A percentile compares a stretch with the other conserved stretches of the same genome.
phyloP scores from a whole-genome alignment of 2,329 filamentous ascomycete species.

The Exophiala alcalophila region DNA sequence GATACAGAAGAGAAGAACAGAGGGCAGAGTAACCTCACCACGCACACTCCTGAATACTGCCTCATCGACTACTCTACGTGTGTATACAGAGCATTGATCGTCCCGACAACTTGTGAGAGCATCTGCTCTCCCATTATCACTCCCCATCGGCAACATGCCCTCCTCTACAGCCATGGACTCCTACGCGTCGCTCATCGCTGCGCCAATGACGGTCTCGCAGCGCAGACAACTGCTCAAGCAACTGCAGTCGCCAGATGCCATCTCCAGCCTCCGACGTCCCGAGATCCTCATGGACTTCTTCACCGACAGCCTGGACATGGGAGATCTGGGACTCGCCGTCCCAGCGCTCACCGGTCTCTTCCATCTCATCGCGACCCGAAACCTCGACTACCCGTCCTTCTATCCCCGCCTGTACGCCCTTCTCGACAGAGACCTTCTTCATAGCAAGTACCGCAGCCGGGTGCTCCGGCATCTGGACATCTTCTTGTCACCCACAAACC shows the following conservation, averaged over 20 bases:
- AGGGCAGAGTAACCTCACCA: too few species aligned
- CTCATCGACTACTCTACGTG: too few species aligned
- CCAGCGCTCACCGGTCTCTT: conserved; percentile 90
- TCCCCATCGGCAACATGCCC: conserved; percentile 18
- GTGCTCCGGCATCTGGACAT: conserved; percentile 92
- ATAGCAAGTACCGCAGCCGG: conserved; percentile 88
- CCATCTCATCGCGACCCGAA: conserved; percentile 88
- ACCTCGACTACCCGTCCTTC: conserved; percentile 93
- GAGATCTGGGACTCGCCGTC: conserved; percentile 75
- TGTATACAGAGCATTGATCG: neutral
- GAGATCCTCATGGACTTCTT: conserved; percentile 94
- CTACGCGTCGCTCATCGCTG: conserved; percentile 23
- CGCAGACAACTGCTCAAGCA: conserved; percentile 70
- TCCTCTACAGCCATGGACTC: conserved; percentile 25
- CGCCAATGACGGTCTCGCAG: conserved; percentile 64
- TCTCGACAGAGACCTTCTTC: conserved; percentile 77
- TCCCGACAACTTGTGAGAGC: conserved; percentile 11
- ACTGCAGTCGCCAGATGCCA: conserved; percentile 32
- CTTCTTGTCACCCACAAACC: conserved; percentile 77
- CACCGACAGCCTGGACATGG: conserved; percentile 85
- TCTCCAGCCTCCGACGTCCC: conserved; percentile 72
- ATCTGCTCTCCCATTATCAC: conserved; percentile 13
- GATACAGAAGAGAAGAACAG: too few species aligned
- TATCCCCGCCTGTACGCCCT: conserved; percentile 92
- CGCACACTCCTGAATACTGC: too few species aligned